Percentiles rank a stretch among this genome's conserved stretches.
Evolutionary conservation across 768 basidiomycete species (phyloP).

Genomic region (Rhodotorula graminis): DNA sequence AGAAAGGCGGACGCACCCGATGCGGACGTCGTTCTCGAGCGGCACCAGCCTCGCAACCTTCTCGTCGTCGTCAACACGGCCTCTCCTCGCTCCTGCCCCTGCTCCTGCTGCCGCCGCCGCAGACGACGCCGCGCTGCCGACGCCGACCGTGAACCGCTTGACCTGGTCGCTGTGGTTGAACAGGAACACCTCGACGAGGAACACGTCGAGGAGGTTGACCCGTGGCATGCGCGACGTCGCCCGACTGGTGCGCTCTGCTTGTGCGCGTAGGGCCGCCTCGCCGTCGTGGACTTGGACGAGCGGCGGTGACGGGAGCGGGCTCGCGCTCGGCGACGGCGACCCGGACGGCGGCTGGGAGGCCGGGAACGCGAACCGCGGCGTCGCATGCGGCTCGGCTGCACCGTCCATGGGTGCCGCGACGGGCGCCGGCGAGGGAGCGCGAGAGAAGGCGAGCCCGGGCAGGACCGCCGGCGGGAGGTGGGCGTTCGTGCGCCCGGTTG

Average conservation of each 20-base stretch:
- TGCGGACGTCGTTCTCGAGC: slow-evolving; percentile 35
- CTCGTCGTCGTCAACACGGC: background rate
- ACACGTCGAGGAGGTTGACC: slow-evolving; percentile 32
- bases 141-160: slow-evolving; percentile 16
- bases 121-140: background rate
- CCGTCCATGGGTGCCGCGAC: background rate
- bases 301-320: background rate
- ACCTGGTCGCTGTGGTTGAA: slow-evolving; percentile 16
- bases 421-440: background rate
- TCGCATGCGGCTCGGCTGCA: background rate
- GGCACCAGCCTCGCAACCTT: slow-evolving; percentile 9
- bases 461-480: slow-evolving; percentile 2
- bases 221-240: slow-evolving; percentile 28
- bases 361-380: slow-evolving; percentile 9
- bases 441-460: slow-evolving; percentile 15
- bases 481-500: background rate
- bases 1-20: slow-evolving; percentile 34
- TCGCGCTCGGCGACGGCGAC: background rate
- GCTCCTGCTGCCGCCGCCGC: background rate
- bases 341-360: background rate
- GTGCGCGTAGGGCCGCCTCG: background rate
- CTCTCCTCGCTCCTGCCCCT: background rate
- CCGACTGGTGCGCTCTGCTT: background rate
- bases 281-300: too few species aligned
- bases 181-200: slow-evolving; percentile 34